phyloP scores from a whole-genome alignment of 1,139 yeast genomes.

The Suhomyces guaymorum region DNA sequence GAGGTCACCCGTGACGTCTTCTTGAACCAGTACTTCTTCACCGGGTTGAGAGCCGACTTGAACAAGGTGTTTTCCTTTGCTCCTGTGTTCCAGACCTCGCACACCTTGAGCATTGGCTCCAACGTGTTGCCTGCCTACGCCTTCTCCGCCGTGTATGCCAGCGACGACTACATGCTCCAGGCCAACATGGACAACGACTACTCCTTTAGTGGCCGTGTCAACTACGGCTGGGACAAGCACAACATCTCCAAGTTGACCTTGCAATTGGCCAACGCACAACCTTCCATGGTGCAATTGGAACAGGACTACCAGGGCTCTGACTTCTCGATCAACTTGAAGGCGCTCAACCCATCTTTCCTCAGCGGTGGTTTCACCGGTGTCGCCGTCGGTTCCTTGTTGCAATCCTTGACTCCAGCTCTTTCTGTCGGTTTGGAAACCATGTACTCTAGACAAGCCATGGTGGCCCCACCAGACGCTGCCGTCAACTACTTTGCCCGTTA shows the following conservation, averaged over 20 bases:
- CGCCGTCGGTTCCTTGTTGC: constrained; percentile 87
- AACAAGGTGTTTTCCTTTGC: constrained; percentile 88
- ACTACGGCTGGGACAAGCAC: constrained; percentile 86
- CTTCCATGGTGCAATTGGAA: constrained; percentile 93
- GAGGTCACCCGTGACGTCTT: constrained; percentile 94
- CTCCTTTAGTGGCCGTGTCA: constrained; percentile 84
- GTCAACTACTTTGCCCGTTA: constrained; percentile 91
- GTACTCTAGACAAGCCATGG: constrained; percentile 75
- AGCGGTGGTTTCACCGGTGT: constrained; percentile 85
- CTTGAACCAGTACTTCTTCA: constrained; percentile 84
- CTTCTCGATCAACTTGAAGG: constrained; percentile 83
- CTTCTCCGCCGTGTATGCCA: constrained; percentile 85
- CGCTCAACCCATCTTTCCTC: constrained; percentile 83
- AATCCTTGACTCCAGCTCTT: constrained; percentile 79
- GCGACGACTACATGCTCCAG: constrained; percentile 83
- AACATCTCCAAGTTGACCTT: constrained; percentile 82
- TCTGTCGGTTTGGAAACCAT: constrained; percentile 92
- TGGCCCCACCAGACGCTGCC: constrained; percentile 88
- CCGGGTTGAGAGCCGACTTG: constrained; percentile 95
- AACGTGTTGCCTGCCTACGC: constrained; percentile 88
- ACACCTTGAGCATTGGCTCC: constrained; percentile 88
- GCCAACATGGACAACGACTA: constrained; percentile 89
- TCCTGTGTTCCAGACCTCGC: constrained; percentile 97
- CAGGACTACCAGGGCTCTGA: constrained; percentile 93
- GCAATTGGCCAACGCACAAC: constrained; percentile 88